Percentiles rank a stretch among this genome's conserved stretches.
phyloP scores from a whole-genome alignment of 345 rosid genomes.

The Eucalyptus marginata region DNA sequence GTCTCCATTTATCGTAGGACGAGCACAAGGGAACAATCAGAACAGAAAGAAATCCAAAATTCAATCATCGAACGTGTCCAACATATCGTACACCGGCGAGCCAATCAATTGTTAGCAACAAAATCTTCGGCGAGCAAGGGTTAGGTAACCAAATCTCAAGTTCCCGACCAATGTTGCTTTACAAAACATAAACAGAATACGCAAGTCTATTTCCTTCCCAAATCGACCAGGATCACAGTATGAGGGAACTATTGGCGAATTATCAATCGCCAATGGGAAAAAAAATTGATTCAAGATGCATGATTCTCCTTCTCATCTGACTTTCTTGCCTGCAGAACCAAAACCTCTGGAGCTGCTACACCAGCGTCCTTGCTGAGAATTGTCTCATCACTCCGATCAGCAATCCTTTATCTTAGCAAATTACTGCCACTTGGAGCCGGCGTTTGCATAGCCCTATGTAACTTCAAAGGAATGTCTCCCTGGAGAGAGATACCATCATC shows the following conservation, averaged over 20 bases:
- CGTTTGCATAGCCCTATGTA: conserved; percentile 69
- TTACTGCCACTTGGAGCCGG: conserved; percentile 44
- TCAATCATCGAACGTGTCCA: not conserved
- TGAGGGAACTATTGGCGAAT: not conserved
- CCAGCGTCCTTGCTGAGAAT: conserved; percentile 17
- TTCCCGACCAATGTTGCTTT: not conserved
- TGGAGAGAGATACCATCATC: conserved; percentile 18
- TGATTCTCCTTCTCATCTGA: conserved; percentile 76
- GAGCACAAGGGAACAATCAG: not conserved
- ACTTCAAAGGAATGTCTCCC: conserved; percentile 35
- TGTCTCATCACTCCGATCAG: conserved; percentile 27
- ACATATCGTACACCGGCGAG: not conserved
- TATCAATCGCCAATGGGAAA: not conserved
- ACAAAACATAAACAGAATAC: not conserved
- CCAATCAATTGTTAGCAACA: not conserved
- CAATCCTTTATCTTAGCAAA: conserved; percentile 67
- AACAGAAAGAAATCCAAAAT: not conserved
- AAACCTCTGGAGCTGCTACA: conserved; percentile 21
- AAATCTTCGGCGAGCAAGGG: not conserved
- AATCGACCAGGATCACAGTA: not conserved
- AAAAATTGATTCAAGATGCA: conserved; percentile 1
- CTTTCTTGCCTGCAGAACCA: conserved; percentile 27
- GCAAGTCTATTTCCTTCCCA: not conserved
- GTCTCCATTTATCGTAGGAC: not conserved
- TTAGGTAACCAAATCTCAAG: too few relatives aligned